Evolutionary conservation across 371 early-diverging fungal genomes (phyloP), one percentile per base, ranked within the genome.

Genomic region (Thermomucor indicae-seudaticae): DNA sequence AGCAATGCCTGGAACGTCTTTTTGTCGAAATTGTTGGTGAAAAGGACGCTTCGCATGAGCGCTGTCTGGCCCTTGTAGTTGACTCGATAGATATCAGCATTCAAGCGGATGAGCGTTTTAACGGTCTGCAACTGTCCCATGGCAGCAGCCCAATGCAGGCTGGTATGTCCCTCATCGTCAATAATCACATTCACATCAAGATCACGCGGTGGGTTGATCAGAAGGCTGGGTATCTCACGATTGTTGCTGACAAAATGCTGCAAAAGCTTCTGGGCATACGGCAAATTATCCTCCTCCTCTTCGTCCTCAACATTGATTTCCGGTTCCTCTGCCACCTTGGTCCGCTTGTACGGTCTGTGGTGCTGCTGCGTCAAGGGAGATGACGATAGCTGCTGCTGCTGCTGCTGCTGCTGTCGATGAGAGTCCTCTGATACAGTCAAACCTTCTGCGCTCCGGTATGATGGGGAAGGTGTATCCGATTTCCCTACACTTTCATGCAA

Each of bases 81-180:
- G 23, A 84, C 77, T 27, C 78, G 61, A 43, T 77, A 76, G 4
- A 84, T 63, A 49, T 92, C 87, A 2, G 92, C 92, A 0, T 90
- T 89, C 35, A 82, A 82, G 19, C 80, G 70, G 5, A 97, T 64
- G 38, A 96, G 64, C 7, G 87, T 57, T 30, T 83, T 75, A 25
- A 96, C 80, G 6, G 92, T 75, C 31, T 84, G 73, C 25, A 91
- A 78, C 17, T 89, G 78, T 0, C 88, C 96, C 58, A 97, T 81
- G 6, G 96, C 92, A 6, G 95, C 91, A 0, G 97, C 96, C 96
- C 96, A 98, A 57, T 98, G 98, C 12, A 95, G 67, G 5, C 94
- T 81, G 0, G 96, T 90, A 57, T 98, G 95, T 1, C 96, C 96
- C 41, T 91, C 90, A 35, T 92, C 95, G 49, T 97, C 97, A 31